A percentile compares a stretch with the other conserved stretches of the same genome.
Conservation (phyloP, 805 yeast genomes). For the Metschnikowia picachoensis region DNA sequence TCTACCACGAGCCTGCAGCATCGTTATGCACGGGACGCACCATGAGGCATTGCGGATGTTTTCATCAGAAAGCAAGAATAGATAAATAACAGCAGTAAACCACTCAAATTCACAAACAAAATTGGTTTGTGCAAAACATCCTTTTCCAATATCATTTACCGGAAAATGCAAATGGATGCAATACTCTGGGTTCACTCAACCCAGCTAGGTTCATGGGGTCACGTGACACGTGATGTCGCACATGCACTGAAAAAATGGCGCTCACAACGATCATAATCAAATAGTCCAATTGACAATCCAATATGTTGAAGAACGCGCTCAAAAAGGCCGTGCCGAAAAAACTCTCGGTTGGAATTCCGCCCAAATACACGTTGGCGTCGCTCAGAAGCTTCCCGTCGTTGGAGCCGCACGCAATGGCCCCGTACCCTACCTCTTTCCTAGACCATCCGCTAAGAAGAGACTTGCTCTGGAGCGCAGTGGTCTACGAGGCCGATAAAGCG, state of each 20-base stretch:
- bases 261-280: background rate
- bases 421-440: constrained; percentile 69
- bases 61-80: too few relatives aligned
- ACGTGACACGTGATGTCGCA: constrained; percentile 3
- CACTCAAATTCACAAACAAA: too few relatives aligned
- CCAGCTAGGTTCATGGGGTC: background rate
- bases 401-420: constrained; percentile 75
- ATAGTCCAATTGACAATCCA: background rate
- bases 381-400: constrained; percentile 84
- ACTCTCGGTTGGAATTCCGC: constrained; percentile 39
- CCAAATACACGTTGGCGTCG: constrained; percentile 71
- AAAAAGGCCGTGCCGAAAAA: constrained; percentile 8
- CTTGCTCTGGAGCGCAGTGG: constrained; percentile 89
- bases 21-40: too few relatives aligned
- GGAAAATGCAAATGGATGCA: too few relatives aligned
- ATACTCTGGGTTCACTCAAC: too few relatives aligned
- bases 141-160: too few relatives aligned
- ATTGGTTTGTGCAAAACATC: too few relatives aligned
- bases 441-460: constrained; percentile 84
- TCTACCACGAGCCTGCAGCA: too few relatives aligned
- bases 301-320: constrained; percentile 3
- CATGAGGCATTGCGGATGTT: too few relatives aligned
- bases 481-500: constrained; percentile 82
- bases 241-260: background rate
- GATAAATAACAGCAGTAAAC: too few relatives aligned